phyloP scores from a whole-genome alignment of 1,139 yeast species.

The Yamadazyma dushanensis region DNA sequence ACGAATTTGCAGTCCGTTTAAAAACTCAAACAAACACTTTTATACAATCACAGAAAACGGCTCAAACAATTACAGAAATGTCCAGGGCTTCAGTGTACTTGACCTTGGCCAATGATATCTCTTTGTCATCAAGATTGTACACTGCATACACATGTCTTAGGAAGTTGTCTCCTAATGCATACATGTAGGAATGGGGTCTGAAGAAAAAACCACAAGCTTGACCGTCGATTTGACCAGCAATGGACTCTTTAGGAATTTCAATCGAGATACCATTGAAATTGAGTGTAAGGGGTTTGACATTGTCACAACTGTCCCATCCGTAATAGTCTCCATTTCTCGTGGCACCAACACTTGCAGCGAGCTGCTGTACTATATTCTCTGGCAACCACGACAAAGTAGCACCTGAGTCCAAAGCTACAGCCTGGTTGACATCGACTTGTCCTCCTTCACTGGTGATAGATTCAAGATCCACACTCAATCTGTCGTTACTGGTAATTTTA shows the following conservation, averaged over 20 bases:
- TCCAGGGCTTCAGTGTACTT: conserved; percentile 32
- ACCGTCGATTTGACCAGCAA: too few species aligned
- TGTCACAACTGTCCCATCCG: conserved; percentile 9
- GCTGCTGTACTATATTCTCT: conserved; percentile 14
- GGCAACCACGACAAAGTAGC: conserved; percentile 31
- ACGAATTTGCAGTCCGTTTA: too few species aligned
- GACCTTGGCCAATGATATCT: conserved; percentile 71
- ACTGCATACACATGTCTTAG: conserved; percentile 74
- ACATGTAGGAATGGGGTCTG: too few species aligned
- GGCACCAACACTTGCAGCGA: conserved; percentile 18
- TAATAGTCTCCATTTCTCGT: conserved; percentile 4
- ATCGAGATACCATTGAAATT: conserved; percentile 34
- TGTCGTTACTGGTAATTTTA: conserved; percentile 20
- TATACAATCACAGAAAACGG: not conserved
- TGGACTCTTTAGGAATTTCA: conserved; percentile 22
- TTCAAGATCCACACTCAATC: conserved; percentile 24
- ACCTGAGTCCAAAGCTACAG: conserved; percentile 28
- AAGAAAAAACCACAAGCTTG: too few species aligned
- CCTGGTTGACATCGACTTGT: conserved; percentile 20
- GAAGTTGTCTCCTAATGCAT: conserved; percentile 69
- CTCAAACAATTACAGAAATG: conserved; percentile 23
- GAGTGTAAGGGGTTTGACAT: conserved; percentile 20
- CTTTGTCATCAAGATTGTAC: conserved; percentile 65
- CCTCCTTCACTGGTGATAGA: conserved; percentile 16
- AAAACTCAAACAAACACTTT: too few species aligned